A percentile compares a stretch with the other conserved stretches of the same genome.
Evolutionary conservation across 2,329 filamentous ascomycete genomes (phyloP).

Genomic region (Geosmithia flava): DNA sequence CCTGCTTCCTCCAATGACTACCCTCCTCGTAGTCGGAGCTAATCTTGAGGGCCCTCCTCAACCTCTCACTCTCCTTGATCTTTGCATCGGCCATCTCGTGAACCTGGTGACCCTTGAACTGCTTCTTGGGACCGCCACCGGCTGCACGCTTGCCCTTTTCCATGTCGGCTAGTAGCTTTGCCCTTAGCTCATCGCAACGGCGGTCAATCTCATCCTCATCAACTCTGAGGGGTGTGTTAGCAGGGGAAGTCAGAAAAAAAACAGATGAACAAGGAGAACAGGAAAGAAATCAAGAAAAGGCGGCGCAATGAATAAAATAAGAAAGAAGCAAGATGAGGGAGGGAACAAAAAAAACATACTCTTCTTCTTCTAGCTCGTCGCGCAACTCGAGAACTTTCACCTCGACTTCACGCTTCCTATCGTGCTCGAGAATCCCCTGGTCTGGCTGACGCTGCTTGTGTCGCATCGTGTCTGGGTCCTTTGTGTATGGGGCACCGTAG

Average conservation of each 20-base stretch:
- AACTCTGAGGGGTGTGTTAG: conserved; percentile 33
- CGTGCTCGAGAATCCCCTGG: conserved; percentile 86
- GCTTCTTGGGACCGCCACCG: conserved; percentile 22
- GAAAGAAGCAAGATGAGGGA: no score
- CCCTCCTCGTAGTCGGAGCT: conserved; percentile 77
- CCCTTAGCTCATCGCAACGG: conserved; percentile 26
- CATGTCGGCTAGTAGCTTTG: conserved; percentile 26
- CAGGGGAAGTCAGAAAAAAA: not conserved
- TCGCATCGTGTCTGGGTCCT: conserved; percentile 54
- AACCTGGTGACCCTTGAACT: conserved; percentile 83
- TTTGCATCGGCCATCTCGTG: conserved; percentile 95
- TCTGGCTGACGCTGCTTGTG: conserved; percentile 79
- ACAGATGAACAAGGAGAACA: not conserved
- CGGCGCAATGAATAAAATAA: no score
- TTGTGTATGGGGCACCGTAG: conserved; percentile 63
- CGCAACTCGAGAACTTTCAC: conserved; percentile 86
- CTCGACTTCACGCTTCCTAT: conserved; percentile 81
- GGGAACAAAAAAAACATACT: conserved; percentile 28
- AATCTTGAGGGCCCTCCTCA: conserved; percentile 79
- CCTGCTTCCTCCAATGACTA: conserved; percentile 73
- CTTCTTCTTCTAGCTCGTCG: conserved; percentile 79
- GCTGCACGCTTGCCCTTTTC: conserved; percentile 17
- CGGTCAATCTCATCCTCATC: conserved; percentile 88
- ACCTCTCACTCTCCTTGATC: conserved; percentile 83
- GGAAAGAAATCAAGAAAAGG: not conserved